Conservation (phyloP, 1,139 yeast species). For the Taphrina wiesneri region DNA sequence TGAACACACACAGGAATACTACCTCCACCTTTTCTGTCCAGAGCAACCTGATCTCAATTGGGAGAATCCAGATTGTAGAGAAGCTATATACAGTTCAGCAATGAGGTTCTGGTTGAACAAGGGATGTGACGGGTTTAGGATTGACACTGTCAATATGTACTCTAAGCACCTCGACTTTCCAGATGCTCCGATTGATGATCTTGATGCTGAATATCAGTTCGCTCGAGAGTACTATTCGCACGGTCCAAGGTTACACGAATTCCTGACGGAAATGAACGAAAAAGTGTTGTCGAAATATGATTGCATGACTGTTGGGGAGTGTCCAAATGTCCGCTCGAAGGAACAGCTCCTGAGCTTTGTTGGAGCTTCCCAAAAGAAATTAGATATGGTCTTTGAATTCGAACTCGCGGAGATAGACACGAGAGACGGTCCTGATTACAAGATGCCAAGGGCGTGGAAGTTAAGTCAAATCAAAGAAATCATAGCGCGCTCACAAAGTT, state of each 20-base stretch:
- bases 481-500: slow-evolving; percentile 46
- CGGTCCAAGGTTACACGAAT: slow-evolving; percentile 61
- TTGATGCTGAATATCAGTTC: slow-evolving; percentile 51
- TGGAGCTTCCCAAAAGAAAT: slow-evolving; percentile 54
- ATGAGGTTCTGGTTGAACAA: slow-evolving; percentile 57
- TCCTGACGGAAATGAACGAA: slow-evolving; percentile 56
- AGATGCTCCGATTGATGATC: slow-evolving; percentile 55
- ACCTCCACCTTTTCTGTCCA: slow-evolving; percentile 55
- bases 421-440: slow-evolving; percentile 16
- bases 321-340: slow-evolving; percentile 49
- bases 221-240: slow-evolving; percentile 46
- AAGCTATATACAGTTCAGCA: slow-evolving; percentile 56
- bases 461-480: slow-evolving; percentile 52
- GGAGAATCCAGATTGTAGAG: slow-evolving; percentile 57
- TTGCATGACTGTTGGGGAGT: slow-evolving; percentile 61
- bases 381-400: slow-evolving; percentile 57
- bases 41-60: slow-evolving; percentile 63
- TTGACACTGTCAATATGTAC: slow-evolving; percentile 58
- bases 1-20: slow-evolving; percentile 56
- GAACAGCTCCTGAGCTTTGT: slow-evolving; percentile 51
- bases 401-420: slow-evolving; percentile 49
- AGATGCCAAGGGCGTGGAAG: slow-evolving; percentile 47
- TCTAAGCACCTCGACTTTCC: slow-evolving; percentile 54
- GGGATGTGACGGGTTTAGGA: slow-evolving; percentile 62
- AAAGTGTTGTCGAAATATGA: slow-evolving; percentile 55